Evolutionary conservation across 768 basidiomycete species (phyloP), one percentile per base, ranked within the genome.

Genomic region (Scleroderma bovista): DNA sequence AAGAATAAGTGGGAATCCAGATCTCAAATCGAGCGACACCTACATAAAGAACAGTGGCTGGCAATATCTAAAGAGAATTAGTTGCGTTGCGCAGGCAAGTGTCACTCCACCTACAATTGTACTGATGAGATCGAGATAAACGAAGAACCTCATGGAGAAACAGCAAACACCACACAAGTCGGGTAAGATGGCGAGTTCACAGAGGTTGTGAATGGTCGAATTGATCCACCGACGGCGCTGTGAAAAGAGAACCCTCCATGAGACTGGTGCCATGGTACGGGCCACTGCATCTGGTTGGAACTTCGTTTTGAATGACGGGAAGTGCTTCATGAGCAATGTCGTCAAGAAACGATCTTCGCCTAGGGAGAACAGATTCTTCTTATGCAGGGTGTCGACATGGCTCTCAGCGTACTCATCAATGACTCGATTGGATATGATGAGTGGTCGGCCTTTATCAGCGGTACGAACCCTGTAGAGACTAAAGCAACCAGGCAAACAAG

Each of bases 211-310:
- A 22, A 85, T 69, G 11, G 83, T 85, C 39, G 84, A 84, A 63
- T 85, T 85, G 67, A 85, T 85, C 83, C 84, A 85, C 44, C 83
- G 76, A 66, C 83, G 76, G 60, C 83, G 76, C 56, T 84, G 83
- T 34, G 83, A 84, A 19, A 85, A 73, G 51, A 85, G 57, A 11
- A 85, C 76, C 12, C 74, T 70, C 71, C 76, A 81, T 2, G 75
- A 75, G 60, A 83, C 82, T 0, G 83, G 84, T 3, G 83, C 83
- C 50, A 79, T 72, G 5, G 83, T 85, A 57, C 77, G 76, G 3
- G 84, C 78, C 32, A 78, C 61, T 0, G 84, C 83, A 56, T 83
- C 81, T 1, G 75, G 76, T 13, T 78, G 80, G 63, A 85, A 85
- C 65, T 85, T 85, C 48, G 81, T 83, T 66, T 80, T 80, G 72